A percentile compares a stretch with the other conserved stretches of the same genome.
phyloP scores from a whole-genome alignment of 805 yeast species.

The Candida broadrunensis region DNA sequence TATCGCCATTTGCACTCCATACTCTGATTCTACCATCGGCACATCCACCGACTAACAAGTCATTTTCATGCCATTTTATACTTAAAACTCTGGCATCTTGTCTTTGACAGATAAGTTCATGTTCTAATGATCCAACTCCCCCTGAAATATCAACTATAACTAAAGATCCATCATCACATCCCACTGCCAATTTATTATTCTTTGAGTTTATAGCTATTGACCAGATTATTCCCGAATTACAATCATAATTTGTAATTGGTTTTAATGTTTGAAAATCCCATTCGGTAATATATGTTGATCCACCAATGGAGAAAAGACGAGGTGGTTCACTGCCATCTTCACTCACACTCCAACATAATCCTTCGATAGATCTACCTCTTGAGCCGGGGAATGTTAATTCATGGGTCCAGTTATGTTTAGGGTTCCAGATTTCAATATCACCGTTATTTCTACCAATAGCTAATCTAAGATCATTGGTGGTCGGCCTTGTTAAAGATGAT shows the following conservation, averaged over 20 bases:
- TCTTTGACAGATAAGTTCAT: conserved; percentile 71
- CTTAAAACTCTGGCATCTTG: conserved; percentile 80
- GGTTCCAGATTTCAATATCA: conserved; percentile 94
- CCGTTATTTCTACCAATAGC: conserved; percentile 96
- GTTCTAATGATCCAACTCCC: conserved; percentile 80
- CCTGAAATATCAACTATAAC: conserved; percentile 82
- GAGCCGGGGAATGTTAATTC: conserved; percentile 75
- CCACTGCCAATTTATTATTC: conserved; percentile 72
- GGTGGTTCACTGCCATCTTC: conserved; percentile 54
- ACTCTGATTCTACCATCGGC: conserved; percentile 89
- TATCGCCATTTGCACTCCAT: conserved; percentile 56
- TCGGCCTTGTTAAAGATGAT: conserved; percentile 35
- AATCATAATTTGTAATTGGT: conserved; percentile 75
- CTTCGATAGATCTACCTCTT: conserved; percentile 82
- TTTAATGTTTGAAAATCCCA: conserved; percentile 80
- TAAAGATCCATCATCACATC: conserved; percentile 94
- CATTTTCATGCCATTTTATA: conserved; percentile 69
- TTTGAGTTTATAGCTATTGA: conserved; percentile 65
- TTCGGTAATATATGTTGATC: conserved; percentile 85
- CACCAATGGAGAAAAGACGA: conserved; percentile 89
- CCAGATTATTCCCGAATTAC: conserved; percentile 95
- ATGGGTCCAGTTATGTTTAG: conserved; percentile 75
- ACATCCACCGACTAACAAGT: conserved; percentile 83
- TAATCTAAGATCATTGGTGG: conserved; percentile 59
- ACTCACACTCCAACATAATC: conserved; percentile 70